phyloP scores from a whole-genome alignment of 1,139 yeast species.

The Hansenula sp. region DNA sequence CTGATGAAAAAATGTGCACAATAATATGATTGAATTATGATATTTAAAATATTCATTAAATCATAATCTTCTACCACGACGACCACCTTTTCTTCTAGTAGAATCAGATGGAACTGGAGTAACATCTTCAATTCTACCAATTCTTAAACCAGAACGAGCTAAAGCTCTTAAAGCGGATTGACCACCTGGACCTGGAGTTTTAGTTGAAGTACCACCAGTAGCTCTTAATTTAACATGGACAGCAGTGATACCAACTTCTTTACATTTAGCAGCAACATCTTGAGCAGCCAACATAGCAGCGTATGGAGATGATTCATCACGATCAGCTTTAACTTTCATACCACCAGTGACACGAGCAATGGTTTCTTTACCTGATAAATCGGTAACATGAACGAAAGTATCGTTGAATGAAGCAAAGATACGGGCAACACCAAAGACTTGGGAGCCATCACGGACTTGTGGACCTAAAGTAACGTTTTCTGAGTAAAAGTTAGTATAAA shows the following conservation, averaged over 20 bases:
- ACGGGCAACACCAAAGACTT: constrained; percentile 99
- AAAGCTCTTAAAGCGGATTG: constrained; percentile 99
- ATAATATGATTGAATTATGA: neutral
- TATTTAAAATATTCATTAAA: constrained; percentile 14
- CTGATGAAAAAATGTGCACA: neutral
- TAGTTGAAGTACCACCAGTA: constrained; percentile 99
- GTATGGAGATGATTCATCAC: constrained; percentile 99
- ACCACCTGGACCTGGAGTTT: constrained; percentile 99
- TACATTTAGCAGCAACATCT: constrained; percentile 98
- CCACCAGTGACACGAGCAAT: constrained; percentile 99
- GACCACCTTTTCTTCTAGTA: constrained; percentile 99
- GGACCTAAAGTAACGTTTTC: constrained; percentile 76
- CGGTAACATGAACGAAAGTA: constrained; percentile 99
- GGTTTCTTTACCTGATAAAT: constrained; percentile 99
- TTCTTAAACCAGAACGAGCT: constrained; percentile 99
- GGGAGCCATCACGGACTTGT: constrained; percentile 93
- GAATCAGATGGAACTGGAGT: constrained; percentile 99
- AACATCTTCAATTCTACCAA: constrained; percentile 99
- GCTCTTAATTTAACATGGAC: constrained; percentile 99
- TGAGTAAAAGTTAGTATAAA: constrained; percentile 20
- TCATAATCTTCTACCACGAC: constrained; percentile 99
- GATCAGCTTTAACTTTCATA: constrained; percentile 99
- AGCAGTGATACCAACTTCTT: constrained; percentile 99
- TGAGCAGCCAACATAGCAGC: constrained; percentile 99
- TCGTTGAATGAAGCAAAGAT: constrained; percentile 99